phyloP scores from a whole-genome alignment of 2,329 filamentous ascomycete genomes.

The Venturia asperata region DNA sequence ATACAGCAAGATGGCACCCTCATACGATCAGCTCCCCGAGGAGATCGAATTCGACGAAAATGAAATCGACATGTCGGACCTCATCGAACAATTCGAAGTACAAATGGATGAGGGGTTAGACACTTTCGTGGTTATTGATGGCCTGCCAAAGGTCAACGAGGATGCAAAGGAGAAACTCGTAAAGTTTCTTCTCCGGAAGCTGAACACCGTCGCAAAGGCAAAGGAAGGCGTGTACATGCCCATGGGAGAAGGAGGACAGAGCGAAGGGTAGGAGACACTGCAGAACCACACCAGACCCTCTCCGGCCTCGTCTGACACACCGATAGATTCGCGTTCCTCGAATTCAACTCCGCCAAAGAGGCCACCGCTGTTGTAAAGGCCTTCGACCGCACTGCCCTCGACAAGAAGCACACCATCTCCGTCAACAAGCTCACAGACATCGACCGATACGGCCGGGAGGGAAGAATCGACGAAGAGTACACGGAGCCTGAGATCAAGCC shows the following conservation, averaged over 20 bases:
- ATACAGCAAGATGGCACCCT: conserved; percentile 17
- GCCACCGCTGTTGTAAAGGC: conserved; percentile 82
- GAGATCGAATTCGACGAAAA: conserved; percentile 91
- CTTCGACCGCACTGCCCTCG: conserved; percentile 78
- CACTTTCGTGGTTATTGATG: conserved; percentile 92
- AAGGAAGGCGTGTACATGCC: conserved; percentile 90
- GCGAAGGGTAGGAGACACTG: conserved; percentile 61
- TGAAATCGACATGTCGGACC: conserved; percentile 91
- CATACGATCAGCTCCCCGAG: conserved; percentile 73
- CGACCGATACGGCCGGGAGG: conserved; percentile 90
- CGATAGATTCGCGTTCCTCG: conserved; percentile 85
- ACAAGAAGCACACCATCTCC: conserved; percentile 91
- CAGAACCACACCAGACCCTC: not conserved
- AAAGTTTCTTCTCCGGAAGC: conserved; percentile 92
- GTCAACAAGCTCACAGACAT: conserved; percentile 99
- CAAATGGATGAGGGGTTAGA: conserved; percentile 94
- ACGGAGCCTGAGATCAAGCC: conserved; percentile 70
- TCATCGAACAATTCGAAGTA: conserved; percentile 91
- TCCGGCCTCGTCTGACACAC: not conserved
- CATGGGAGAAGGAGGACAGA: conserved; percentile 76
- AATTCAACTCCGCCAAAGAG: conserved; percentile 86
- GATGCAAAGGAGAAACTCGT: conserved; percentile 85
- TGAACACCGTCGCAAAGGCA: conserved; percentile 77
- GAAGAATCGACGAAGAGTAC: conserved; percentile 88
- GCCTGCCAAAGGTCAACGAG: conserved; percentile 79